Conservation (phyloP, 495 filamentous ascomycete genomes). For the Penicillium lividum region DNA sequence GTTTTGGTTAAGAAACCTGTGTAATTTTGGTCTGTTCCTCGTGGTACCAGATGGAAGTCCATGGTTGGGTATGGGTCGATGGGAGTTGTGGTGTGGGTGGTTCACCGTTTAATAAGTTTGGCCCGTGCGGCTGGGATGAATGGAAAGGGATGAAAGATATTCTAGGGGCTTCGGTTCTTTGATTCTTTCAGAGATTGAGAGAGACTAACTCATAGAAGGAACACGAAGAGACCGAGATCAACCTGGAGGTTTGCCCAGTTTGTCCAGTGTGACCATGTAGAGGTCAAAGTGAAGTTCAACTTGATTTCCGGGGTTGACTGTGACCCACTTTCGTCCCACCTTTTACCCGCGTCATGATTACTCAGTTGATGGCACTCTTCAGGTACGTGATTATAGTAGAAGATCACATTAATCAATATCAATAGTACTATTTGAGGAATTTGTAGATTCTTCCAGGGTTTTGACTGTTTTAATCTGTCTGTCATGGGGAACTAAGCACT, state of each 20-base stretch:
- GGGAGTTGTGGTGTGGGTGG: neutral
- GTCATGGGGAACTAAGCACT: too few species aligned
- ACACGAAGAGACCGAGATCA: neutral
- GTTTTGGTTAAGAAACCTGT: slow-evolving; percentile 51
- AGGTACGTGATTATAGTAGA: too few species aligned
- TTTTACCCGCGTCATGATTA: neutral
- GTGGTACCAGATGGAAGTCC: slow-evolving; percentile 47
- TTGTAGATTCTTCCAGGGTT: too few species aligned
- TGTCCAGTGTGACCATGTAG: neutral
- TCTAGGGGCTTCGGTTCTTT: neutral
- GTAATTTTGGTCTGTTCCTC: slow-evolving; percentile 47
- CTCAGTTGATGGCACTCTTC: neutral
- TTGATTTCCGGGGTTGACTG: slow-evolving; percentile 1
- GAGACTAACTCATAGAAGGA: neutral
- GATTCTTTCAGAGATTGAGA: too few species aligned
- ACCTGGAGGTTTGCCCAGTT: neutral
- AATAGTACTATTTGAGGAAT: too few species aligned
- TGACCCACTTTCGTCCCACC: slow-evolving; percentile 5
- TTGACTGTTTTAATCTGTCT: too few species aligned
- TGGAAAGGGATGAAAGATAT: too few species aligned
- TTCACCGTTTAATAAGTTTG: neutral
- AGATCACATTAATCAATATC: too few species aligned
- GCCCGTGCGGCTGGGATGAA: slow-evolving; percentile 15
- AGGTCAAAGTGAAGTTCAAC: slow-evolving; percentile 5
- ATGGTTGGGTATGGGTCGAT: slow-evolving; percentile 23